Conservation (phyloP, 768 basidiomycete species). For the Agrocybe pediades region DNA sequence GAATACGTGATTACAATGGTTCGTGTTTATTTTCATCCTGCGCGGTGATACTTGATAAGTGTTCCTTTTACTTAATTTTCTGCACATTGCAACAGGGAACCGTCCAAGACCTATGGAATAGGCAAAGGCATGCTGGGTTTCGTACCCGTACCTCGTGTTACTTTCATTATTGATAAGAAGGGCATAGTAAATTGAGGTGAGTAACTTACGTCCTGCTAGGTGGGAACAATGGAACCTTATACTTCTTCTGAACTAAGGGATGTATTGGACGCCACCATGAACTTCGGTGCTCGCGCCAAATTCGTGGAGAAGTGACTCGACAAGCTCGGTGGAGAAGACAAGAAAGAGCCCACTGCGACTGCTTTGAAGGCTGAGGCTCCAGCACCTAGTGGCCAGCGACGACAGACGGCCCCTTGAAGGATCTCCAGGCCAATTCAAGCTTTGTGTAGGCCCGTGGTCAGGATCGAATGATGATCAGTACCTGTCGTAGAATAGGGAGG, state of each 20-base stretch:
- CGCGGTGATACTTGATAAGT: background rate
- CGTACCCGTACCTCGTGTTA: constrained; percentile 58
- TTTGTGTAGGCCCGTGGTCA: background rate
- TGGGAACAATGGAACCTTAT: constrained; percentile 2
- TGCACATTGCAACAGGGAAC: constrained; percentile 59
- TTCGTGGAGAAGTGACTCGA: constrained; percentile 73
- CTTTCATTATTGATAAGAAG: constrained; percentile 74
- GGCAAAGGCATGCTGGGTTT: constrained; percentile 71
- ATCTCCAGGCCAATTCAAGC: background rate
- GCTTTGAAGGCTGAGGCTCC: background rate
- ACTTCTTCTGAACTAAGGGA: too few relatives aligned
- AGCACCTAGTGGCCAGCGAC: constrained; percentile 6
- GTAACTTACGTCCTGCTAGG: constrained; percentile 15
- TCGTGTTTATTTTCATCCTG: background rate
- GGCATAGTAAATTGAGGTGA: constrained; percentile 70
- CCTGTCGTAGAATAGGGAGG: too few relatives aligned
- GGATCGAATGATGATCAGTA: too few relatives aligned
- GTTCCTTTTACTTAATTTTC: background rate
- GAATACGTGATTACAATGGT: constrained; percentile 28
- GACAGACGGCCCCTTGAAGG: background rate
- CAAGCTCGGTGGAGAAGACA: constrained; percentile 46
- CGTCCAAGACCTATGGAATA: constrained; percentile 65
- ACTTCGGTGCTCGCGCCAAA: constrained; percentile 65
- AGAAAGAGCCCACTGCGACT: background rate
- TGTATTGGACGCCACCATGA: constrained; percentile 58